Percentiles rank a stretch among this genome's conserved stretches.
Evolutionary conservation across 441 rosid species (phyloP).

Genomic region (Jatropha podagrica): DNA sequence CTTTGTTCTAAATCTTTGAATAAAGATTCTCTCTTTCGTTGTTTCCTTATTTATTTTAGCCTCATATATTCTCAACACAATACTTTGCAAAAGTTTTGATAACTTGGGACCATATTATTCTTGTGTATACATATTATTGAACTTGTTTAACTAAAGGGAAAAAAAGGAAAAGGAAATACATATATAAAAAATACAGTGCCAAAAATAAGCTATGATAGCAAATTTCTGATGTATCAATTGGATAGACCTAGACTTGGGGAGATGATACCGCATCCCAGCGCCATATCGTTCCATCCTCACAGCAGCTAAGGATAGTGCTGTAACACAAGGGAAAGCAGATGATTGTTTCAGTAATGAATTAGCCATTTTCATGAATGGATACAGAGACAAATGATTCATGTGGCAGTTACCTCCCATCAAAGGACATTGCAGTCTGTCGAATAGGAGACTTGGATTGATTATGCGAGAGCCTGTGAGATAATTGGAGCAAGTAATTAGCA

Average conservation of each 20-base stretch:
- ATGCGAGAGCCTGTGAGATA: conserved; percentile 64
- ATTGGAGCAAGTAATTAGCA: neutral
- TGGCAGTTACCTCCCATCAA: conserved; percentile 68
- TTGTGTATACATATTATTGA: neutral
- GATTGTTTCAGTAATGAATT: neutral
- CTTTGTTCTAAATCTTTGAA: neutral
- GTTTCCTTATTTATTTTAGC: no score
- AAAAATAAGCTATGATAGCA: neutral
- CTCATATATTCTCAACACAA: neutral
- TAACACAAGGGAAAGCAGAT: conserved; percentile 15
- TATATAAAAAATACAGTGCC: neutral
- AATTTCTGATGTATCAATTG: neutral
- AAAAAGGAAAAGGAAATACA: neutral
- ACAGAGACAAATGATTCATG: neutral
- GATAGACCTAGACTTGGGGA: conserved; percentile 13
- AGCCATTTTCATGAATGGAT: neutral
- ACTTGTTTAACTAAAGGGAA: neutral
- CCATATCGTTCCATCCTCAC: conserved; percentile 96
- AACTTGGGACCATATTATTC: neutral
- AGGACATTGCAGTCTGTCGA: conserved; percentile 96
- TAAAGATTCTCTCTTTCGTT: neutral
- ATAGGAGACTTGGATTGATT: conserved; percentile 73
- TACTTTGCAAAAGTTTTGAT: neutral
- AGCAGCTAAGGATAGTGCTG: conserved; percentile 94
- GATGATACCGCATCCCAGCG: conserved; percentile 75